Evolutionary conservation across 1,139 yeast genomes (phyloP).

Genomic region (Lodderomyces parapsilosis): DNA sequence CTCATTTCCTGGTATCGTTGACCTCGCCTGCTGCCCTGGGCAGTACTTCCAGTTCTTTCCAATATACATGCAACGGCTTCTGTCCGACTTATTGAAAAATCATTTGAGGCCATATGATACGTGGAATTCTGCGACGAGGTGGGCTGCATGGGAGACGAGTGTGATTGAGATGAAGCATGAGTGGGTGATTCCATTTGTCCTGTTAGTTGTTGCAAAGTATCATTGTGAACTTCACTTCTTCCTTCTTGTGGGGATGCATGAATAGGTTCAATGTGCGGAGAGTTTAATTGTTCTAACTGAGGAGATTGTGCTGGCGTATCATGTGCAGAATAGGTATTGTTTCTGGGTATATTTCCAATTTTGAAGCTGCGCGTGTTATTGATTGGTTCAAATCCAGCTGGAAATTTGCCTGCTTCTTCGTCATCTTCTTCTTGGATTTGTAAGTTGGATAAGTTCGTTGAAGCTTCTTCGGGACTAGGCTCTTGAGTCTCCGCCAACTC

Average conservation of each 20-base stretch:
- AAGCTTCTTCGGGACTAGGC: background rate
- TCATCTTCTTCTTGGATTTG: constrained; percentile 1
- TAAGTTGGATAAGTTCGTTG: background rate
- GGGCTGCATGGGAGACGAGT: background rate
- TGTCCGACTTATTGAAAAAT: constrained; percentile 1
- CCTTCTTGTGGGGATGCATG: background rate
- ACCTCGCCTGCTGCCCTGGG: constrained; percentile 10
- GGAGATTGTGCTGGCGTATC: background rate
- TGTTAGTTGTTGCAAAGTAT: constrained; percentile 3
- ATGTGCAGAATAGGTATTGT: background rate
- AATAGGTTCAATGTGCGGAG: too few species aligned
- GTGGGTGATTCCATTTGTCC: background rate
- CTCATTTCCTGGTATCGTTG: constrained; percentile 9
- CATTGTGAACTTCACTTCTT: background rate
- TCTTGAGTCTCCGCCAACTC: background rate
- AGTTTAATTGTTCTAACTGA: background rate
- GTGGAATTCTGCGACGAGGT: background rate
- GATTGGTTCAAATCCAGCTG: constrained; percentile 9
- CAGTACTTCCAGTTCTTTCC: constrained; percentile 13
- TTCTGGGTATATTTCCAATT: background rate
- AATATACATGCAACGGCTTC: constrained; percentile 14
- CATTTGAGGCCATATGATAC: background rate
- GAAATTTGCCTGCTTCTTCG: constrained; percentile 6
- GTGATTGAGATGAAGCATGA: background rate
- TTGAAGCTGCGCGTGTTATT: background rate